Evolutionary conservation across 164 flowering plant genomes (phyloP).

Genomic region (Piper longum): DNA sequence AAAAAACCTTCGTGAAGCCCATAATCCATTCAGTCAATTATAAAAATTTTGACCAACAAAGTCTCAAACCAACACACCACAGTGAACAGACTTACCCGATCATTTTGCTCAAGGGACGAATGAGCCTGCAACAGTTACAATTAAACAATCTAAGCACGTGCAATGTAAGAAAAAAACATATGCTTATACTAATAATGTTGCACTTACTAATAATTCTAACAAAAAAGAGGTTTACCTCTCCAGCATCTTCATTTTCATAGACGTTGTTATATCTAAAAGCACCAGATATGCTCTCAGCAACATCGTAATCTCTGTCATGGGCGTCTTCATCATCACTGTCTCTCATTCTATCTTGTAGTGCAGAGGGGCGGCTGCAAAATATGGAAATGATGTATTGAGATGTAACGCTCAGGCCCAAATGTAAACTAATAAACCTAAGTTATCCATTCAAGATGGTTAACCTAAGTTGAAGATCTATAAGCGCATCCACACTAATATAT

Average conservation of each 20-base stretch:
- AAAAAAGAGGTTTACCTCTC: conserved; percentile 38
- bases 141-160: too few species aligned
- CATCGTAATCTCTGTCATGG: conserved; percentile 75
- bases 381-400: neutral
- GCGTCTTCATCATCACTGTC: conserved; percentile 86
- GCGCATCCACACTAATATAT: too few species aligned
- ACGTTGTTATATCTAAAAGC: conserved; percentile 66
- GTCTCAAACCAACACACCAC: neutral
- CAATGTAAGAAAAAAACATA: too few species aligned
- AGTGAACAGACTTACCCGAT: conserved; percentile 45
- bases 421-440: too few species aligned
- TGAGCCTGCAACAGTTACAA: conserved; percentile 37
- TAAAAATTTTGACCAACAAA: too few species aligned
- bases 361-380: conserved; percentile 78
- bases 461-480: too few species aligned
- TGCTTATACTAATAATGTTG: too few species aligned
- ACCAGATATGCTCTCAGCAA: conserved; percentile 76
- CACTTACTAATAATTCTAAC: too few species aligned
- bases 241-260: conserved; percentile 63
- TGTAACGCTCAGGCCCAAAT: too few species aligned
- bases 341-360: conserved; percentile 77
- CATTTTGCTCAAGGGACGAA: conserved; percentile 70
- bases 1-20: too few species aligned
- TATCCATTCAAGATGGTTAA: too few species aligned
- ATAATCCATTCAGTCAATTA: too few species aligned